phyloP scores from a whole-genome alignment of 805 yeast species.

The Metschnikowia cerradonensis region DNA sequence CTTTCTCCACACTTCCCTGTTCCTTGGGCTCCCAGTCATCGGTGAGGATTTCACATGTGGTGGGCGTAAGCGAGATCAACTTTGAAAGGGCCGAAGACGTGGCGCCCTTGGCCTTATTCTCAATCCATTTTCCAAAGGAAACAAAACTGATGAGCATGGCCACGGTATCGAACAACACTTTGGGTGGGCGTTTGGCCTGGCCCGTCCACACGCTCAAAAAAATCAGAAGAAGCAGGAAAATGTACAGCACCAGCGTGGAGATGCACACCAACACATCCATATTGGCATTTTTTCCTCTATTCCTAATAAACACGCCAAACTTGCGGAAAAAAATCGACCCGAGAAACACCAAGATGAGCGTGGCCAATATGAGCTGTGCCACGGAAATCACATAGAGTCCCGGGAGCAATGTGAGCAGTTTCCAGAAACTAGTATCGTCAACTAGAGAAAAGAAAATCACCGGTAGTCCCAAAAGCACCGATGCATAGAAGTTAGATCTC shows the following conservation, averaged over 20 bases:
- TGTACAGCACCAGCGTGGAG: constrained; percentile 75
- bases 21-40: constrained; percentile 24
- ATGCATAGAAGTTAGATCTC: constrained; percentile 50
- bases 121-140: constrained; percentile 86
- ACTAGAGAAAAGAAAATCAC: constrained; percentile 50
- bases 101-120: constrained; percentile 87
- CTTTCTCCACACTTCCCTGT: not conserved
- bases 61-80: constrained; percentile 75
- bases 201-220: constrained; percentile 42
- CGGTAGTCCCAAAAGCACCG: constrained; percentile 60
- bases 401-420: constrained; percentile 35
- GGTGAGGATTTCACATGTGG: constrained; percentile 61
- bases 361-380: constrained; percentile 52
- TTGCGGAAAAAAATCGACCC: constrained; percentile 67
- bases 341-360: constrained; percentile 60
- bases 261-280: constrained; percentile 90
- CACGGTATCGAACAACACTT: constrained; percentile 78
- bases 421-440: constrained; percentile 33
- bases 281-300: constrained; percentile 57
- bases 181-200: constrained; percentile 49
- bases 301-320: constrained; percentile 60
- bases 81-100: constrained; percentile 86
- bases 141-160: constrained; percentile 83
- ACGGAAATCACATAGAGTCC: constrained; percentile 67
- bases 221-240: constrained; percentile 67